A percentile compares a stretch with the other conserved stretches of the same genome.
Conservation (phyloP, 345 rosid genomes). For the Conringia planisiliqua region DNA sequence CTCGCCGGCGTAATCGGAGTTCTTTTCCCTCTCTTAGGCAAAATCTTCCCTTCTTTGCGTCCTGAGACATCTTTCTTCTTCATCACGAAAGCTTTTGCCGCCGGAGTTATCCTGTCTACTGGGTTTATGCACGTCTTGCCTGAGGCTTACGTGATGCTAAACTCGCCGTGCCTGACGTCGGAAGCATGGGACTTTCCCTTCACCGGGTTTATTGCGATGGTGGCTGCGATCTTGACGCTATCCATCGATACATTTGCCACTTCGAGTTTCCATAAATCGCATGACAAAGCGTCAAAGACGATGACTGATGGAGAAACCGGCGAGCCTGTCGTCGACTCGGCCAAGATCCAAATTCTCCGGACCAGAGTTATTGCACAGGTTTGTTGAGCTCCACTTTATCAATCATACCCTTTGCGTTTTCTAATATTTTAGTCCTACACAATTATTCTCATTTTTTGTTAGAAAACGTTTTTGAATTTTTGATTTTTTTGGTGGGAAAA, state of each 20-base stretch:
- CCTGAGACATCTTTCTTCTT: constrained; percentile 42
- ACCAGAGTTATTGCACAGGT: constrained; percentile 51
- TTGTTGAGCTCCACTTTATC: constrained; percentile 1
- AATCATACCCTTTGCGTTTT: constrained; percentile 4
- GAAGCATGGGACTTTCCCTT: constrained; percentile 49
- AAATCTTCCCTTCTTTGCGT: constrained; percentile 28
- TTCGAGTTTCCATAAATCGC: constrained; percentile 39
- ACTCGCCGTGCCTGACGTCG: constrained; percentile 35
- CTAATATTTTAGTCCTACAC: not conserved
- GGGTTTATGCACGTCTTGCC: constrained; percentile 47
- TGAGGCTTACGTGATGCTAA: constrained; percentile 40
- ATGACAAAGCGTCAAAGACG: constrained; percentile 20
- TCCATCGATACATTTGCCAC: constrained; percentile 43
- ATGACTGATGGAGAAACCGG: constrained; percentile 20
- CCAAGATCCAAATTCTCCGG: constrained; percentile 36
- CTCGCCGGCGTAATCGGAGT: constrained; percentile 25
- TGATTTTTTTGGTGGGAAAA: not conserved
- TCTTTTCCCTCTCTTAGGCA: constrained; percentile 30
- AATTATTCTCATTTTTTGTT: not conserved
- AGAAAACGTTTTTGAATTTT: not conserved
- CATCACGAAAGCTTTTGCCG: constrained; percentile 47
- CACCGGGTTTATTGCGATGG: constrained; percentile 45
- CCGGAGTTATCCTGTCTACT: constrained; percentile 49
- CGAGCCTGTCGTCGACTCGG: constrained; percentile 7
- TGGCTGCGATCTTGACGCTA: constrained; percentile 42